These are phyloP conservation scores for Curvularia verruculosa DNA, from an alignment of 2,329 filamentous ascomycete species.

Conservation along the genomic window DNA sequence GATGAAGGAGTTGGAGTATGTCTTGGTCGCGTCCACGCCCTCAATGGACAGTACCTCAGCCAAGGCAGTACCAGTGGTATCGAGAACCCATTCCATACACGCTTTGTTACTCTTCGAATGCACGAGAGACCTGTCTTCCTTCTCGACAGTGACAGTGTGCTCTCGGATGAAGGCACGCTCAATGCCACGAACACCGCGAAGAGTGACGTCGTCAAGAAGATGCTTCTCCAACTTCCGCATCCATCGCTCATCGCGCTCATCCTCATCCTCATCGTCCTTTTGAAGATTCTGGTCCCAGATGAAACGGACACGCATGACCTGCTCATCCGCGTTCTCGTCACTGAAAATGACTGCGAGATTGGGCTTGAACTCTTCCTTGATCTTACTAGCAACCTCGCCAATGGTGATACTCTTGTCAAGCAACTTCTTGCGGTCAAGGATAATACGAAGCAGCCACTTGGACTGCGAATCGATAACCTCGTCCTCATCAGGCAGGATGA, in stretches of 20 bases:
- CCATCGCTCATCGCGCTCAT: constrained; percentile 74
- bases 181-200: constrained; percentile 88
- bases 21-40: constrained; percentile 84
- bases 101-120: constrained; percentile 73
- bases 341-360: constrained; percentile 91
- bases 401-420: constrained; percentile 93
- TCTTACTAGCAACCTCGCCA: constrained; percentile 84
- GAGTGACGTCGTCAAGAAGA: constrained; percentile 85
- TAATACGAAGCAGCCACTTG: constrained; percentile 92
- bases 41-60: constrained; percentile 83
- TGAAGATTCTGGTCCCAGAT: constrained; percentile 64
- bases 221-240: constrained; percentile 90
- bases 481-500: constrained; percentile 83
- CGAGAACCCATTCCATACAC: constrained; percentile 93
- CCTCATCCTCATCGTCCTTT: constrained; percentile 75
- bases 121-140: constrained; percentile 75
- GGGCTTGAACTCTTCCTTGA: constrained; percentile 82
- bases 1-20: constrained; percentile 94
- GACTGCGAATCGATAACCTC: constrained; percentile 71
- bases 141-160: constrained; percentile 56
- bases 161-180: constrained; percentile 89
- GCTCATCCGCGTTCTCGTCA: constrained; percentile 95
- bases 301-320: constrained; percentile 90
- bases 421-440: constrained; percentile 90
- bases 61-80: constrained; percentile 89